Base-by-base conservation (phyloP, 345 rosid genomes). In the Hibiscus tridactylites region DNA sequence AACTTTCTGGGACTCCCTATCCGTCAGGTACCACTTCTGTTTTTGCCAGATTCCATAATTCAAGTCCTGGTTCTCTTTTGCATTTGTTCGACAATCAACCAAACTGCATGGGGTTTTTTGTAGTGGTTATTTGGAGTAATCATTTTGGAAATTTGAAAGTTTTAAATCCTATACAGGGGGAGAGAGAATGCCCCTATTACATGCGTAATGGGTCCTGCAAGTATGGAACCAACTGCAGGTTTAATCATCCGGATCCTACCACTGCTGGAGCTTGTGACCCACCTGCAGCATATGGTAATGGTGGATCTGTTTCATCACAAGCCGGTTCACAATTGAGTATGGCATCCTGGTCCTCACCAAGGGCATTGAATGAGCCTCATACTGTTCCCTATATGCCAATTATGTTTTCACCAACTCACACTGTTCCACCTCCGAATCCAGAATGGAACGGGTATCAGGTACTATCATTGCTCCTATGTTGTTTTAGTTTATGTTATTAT, bases 141-240 rank as follows among this genome's bases (percentile, higher is more conserved):
- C 39, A 60, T 54, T 52, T n/a, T 70, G 33, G 39, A 63, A 69
- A 61, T 67, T 68, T 44, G 46, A 67, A 63, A 39, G 3, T 17
- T n/a, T 46, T 62, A 24, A 24, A 72, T 77, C 71, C 28, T 67
- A 65, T 10, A 3, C 82, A 92, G 97, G 94, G 89, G 75, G 96
- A 84, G 81, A 83, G 68, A 73, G 98, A 95, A 75, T 92, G 99
- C 68, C 92, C 85, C 6, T 92, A 78, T 83, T 95, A 89, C 82
- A 95, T 95, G 98, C 97, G 94, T 52, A 90, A 83, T 77, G 98
- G 92, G 71, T 90, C 98, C 74, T 95, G 99, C 86, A 95, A 90
- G 76, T 95, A 65, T 79, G 97, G 90, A 67, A 75, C 88, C 62
- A 88, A 75, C 78, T 95, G 99, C 89, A 87, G 79, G 78, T 95